Evolutionary conservation across 2,329 filamentous ascomycete genomes (phyloP), one percentile per base, ranked within the genome.

Genomic region (Drechmeria coniospora): DNA sequence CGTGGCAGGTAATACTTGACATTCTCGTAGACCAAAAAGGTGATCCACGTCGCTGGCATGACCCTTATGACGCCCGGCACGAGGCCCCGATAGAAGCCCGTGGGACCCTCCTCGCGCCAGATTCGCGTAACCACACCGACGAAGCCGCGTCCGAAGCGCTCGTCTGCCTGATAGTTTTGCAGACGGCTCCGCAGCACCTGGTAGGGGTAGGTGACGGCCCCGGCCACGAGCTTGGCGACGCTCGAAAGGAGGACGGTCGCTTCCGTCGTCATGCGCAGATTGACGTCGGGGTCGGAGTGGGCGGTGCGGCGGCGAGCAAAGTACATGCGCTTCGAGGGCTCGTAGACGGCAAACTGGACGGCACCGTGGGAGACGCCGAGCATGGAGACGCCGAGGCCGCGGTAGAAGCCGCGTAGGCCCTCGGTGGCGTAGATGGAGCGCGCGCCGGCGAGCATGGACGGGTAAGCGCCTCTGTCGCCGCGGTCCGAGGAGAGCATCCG

Each of bases 11-110:
- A 76, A 39, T 68, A 73, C 55, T 79, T 84, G 33, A 79, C 76
- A 52, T 95, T 95, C 60, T 98, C 90, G 54, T 95, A 95, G 15
- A 95, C 86, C 42, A 98, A 54, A 49, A 98, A 95, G 2, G 87
- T 95, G 29, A 94, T 82, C 70, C 90, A 92, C 4, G 90, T 95
- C 18, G 84, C 86, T 4, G 90, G 90, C 51, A 98, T 63, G 16
- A 95, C 90, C 35, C 90, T 70, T 28, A 93, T 61, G n/a, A 93
- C 67, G 39, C 87, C 92, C 1, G 87, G 86, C 22, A 82, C 73
- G 32, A 95, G 59, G 2, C 90, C 90, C 38, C 86, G 82, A 53
- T 95, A 98, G 53, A 94, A 95, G 0, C 87, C 87, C 8, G 67
- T 58, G 18, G 79, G 33, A 0, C 90, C 86, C 46, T 94, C 86